Evolutionary conservation across 2,329 filamentous ascomycete species (phyloP).

Genomic region (Byssochlamys sp.): DNA sequence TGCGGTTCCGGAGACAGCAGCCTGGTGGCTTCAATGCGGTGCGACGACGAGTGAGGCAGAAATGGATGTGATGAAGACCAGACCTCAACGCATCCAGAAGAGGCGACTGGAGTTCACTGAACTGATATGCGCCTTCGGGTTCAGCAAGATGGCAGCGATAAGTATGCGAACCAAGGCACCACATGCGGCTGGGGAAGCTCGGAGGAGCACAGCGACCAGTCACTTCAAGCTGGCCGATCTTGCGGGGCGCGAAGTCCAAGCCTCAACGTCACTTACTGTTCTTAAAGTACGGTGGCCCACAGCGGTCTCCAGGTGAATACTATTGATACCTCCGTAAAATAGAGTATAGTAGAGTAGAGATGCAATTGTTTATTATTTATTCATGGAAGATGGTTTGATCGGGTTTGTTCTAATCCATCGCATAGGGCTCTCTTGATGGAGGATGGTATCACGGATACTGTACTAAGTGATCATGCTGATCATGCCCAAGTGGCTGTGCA

Average conservation of each 20-base stretch:
- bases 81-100: neutral
- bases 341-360: no score
- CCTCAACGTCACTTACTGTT: neutral
- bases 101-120: neutral
- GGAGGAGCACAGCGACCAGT: neutral
- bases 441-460: no score
- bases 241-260: neutral
- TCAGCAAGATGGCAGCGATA: neutral
- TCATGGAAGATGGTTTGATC: no score
- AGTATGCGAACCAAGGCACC: neutral
- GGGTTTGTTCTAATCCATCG: no score
- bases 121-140: neutral
- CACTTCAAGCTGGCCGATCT: neutral
- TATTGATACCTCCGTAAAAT: no score
- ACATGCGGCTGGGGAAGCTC: neutral
- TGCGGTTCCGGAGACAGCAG: neutral
- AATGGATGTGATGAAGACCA: neutral
- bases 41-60: neutral
- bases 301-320: neutral
- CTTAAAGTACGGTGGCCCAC: neutral
- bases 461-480: no score
- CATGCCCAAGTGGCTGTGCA: no score
- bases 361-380: no score
- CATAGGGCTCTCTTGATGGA: no score
- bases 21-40: neutral